Percentiles rank a stretch among this genome's conserved stretches.
Evolutionary conservation across 495 filamentous ascomycete genomes (phyloP).

Genomic region (Hyaloscypha variabilis): DNA sequence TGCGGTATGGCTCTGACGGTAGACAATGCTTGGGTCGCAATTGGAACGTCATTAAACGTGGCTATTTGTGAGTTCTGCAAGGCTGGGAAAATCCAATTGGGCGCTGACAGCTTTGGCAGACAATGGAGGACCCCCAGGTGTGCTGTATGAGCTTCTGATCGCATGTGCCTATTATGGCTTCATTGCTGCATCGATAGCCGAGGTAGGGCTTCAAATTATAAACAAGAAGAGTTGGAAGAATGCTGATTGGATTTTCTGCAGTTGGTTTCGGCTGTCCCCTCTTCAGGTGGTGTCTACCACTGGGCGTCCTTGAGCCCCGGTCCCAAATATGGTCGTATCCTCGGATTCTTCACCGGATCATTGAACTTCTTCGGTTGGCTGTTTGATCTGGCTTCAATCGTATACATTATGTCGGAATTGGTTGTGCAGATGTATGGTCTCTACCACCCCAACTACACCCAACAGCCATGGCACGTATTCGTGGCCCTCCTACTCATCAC

Average conservation of each 20-base stretch:
- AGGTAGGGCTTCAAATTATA: conserved; percentile 33
- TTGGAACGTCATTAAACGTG: conserved; percentile 54
- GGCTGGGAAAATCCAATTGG: conserved; percentile 11
- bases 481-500: conserved; percentile 67
- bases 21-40: conserved; percentile 59
- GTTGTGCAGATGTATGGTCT: conserved; percentile 70
- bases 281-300: conserved; percentile 80
- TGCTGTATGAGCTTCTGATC: conserved; percentile 56
- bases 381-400: conserved; percentile 66
- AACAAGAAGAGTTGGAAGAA: background rate
- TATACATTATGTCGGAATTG: conserved; percentile 69
- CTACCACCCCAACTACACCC: conserved; percentile 64
- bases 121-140: conserved; percentile 59
- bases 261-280: conserved; percentile 77
- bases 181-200: conserved; percentile 45
- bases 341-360: conserved; percentile 78
- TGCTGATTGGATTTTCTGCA: conserved; percentile 48
- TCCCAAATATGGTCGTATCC: conserved; percentile 62
- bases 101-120: conserved; percentile 32
- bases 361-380: conserved; percentile 84
- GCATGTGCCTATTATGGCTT: conserved; percentile 48
- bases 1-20: conserved; percentile 56
- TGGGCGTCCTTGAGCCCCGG: conserved; percentile 81
- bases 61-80: conserved; percentile 48
- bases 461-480: conserved; percentile 76